Conservation (phyloP, 768 basidiomycete species). For the Podaxis sp. region DNA sequence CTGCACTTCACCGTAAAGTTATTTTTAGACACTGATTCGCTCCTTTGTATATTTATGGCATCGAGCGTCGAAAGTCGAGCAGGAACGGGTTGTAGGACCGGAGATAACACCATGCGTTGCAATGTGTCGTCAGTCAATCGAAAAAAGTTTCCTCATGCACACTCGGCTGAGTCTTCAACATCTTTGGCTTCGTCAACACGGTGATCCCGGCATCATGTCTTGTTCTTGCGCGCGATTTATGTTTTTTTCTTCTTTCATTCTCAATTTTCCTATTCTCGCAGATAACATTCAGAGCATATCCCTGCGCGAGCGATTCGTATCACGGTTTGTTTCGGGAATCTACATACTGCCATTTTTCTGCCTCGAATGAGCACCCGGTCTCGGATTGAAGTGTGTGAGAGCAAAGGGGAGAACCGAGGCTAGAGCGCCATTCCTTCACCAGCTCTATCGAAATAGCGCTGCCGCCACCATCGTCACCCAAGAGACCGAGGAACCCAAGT, state of each 20-base stretch:
- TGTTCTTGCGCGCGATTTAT: neutral
- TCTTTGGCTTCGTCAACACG: neutral
- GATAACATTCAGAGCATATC: neutral
- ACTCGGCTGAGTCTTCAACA: neutral
- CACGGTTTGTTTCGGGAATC: neutral
- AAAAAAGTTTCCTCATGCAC: neutral
- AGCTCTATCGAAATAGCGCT: neutral
- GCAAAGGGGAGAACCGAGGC: neutral
- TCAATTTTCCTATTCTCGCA: neutral
- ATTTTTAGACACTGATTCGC: neutral
- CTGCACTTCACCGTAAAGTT: neutral
- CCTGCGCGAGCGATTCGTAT: neutral
- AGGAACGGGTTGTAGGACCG: neutral
- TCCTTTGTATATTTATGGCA: neutral
- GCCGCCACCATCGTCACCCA: neutral
- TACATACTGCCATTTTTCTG: neutral
- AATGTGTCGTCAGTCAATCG: neutral
- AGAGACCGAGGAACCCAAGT: conserved; percentile 5
- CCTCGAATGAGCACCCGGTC: neutral
- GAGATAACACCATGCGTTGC: neutral
- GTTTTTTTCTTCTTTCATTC: neutral
- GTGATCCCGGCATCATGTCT: neutral
- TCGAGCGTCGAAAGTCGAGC: neutral
- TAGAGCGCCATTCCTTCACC: neutral
- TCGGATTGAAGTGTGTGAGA: neutral